These are phyloP conservation scores for Porogramme epimiltina DNA, from an alignment of 1,284 basidiomycete genomes.

Conservation along the genomic window DNA sequence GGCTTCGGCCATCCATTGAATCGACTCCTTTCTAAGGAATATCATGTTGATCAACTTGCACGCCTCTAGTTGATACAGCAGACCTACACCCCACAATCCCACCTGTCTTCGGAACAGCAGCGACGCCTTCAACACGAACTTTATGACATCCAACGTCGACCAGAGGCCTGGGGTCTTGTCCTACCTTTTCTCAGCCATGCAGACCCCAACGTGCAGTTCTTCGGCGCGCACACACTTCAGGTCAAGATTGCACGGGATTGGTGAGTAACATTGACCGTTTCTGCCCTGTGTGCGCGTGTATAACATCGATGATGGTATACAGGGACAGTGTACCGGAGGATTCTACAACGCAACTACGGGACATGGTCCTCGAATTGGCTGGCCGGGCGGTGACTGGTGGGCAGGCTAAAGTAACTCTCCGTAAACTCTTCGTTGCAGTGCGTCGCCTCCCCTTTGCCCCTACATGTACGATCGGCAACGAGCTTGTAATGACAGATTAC, in stretches of 20 bases:
- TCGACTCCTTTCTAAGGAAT: not conserved
- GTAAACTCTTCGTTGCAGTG: slow-evolving; percentile 87
- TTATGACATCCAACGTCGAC: slow-evolving; percentile 72
- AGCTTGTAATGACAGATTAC: slow-evolving; percentile 50
- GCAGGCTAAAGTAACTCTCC: slow-evolving; percentile 68
- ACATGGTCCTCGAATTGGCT: slow-evolving; percentile 66
- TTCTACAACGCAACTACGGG: slow-evolving; percentile 52
- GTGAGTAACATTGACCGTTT: slow-evolving; percentile 45
- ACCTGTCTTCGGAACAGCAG: slow-evolving; percentile 56
- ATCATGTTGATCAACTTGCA: not conserved
- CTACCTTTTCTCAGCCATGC: slow-evolving; percentile 68
- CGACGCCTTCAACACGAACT: slow-evolving; percentile 71
- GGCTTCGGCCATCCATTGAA: not conserved
- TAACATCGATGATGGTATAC: not conserved
- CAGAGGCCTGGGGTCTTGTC: slow-evolving; percentile 78
- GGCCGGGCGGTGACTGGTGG: slow-evolving; percentile 55
- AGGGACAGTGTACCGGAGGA: slow-evolving; percentile 68
- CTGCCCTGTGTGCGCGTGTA: not conserved
- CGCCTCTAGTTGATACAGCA: slow-evolving; percentile 55
- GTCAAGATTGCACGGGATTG: slow-evolving; percentile 91
- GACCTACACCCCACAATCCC: slow-evolving; percentile 55
- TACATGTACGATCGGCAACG: slow-evolving; percentile 1
- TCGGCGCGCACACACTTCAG: slow-evolving; percentile 88
- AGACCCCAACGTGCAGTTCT: slow-evolving; percentile 87
- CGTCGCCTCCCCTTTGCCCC: slow-evolving; percentile 31